A percentile compares a stretch with the other conserved stretches of the same genome.
phyloP scores from a whole-genome alignment of 2,329 filamentous ascomycete genomes.

The Xylariales sp. region DNA sequence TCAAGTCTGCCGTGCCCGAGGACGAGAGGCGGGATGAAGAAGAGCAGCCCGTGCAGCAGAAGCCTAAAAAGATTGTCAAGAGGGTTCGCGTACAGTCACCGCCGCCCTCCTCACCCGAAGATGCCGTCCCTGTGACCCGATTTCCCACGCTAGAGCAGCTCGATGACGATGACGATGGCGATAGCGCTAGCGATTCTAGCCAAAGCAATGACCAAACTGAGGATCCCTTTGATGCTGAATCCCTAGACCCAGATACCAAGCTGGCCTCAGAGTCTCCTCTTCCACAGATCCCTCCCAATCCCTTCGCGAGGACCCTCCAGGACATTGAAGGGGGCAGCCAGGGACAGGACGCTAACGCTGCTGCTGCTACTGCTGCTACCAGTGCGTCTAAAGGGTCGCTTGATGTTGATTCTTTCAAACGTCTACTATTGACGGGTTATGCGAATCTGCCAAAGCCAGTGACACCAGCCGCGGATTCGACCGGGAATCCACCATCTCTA shows the following conservation, averaged over 20 bases:
- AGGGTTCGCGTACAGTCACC: slow-evolving; percentile 76
- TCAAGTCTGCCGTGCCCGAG: slow-evolving; percentile 50
- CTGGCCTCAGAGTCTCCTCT: slow-evolving; percentile 40
- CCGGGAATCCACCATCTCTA: slow-evolving; percentile 40
- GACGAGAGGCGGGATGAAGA: slow-evolving; percentile 47
- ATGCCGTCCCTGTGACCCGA: slow-evolving; percentile 52
- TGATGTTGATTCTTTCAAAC: slow-evolving; percentile 82
- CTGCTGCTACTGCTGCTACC: slow-evolving; percentile 51
- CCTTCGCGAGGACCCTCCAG: slow-evolving; percentile 67
- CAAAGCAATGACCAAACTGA: slow-evolving; percentile 44
- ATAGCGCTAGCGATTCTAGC: slow-evolving; percentile 44
- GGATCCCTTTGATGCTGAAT: slow-evolving; percentile 44
- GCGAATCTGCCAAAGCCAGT: slow-evolving; percentile 52
- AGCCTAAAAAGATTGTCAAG: slow-evolving; percentile 67
- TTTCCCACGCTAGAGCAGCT: slow-evolving; percentile 41
- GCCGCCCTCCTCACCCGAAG: slow-evolving; percentile 69
- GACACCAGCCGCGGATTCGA: slow-evolving; percentile 44
- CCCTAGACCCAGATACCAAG: slow-evolving; percentile 31
- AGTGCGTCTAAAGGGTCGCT: slow-evolving; percentile 60
- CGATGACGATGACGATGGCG: slow-evolving; percentile 45
- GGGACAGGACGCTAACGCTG: slow-evolving; percentile 49
- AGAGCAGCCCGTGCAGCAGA: slow-evolving; percentile 48
- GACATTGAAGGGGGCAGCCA: slow-evolving; percentile 58
- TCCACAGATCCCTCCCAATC: slow-evolving; percentile 57
- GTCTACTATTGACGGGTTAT: slow-evolving; percentile 79